Evolutionary conservation across 2,329 filamentous ascomycete species (phyloP), one percentile per base, ranked within the genome.

Genomic region (Microcyclospora tardicrescens): DNA sequence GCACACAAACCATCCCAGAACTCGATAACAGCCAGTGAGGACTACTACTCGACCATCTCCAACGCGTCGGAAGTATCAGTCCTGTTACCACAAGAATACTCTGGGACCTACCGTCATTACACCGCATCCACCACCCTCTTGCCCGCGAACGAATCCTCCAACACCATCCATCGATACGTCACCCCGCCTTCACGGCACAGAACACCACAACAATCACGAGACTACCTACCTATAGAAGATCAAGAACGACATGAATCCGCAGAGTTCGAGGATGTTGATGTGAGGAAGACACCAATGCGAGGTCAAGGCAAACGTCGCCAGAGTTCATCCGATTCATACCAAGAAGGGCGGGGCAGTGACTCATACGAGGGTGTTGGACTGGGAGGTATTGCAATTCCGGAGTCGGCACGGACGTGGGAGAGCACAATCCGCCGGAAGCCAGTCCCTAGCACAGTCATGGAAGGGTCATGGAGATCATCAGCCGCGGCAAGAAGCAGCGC

Each of bases 11-110:
- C 50, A n/a, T 69, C 66, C 2, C 58, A 64, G 44, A 65, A 65
- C 45, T 67, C 63, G 47, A 60, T 69, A 44, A 60, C 65, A 31
- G 67, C 64, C 16, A 67, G 63, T 14, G 65, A 69, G 51, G 65
- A 68, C 52, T 71, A 67, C 59, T 69, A 66, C 55, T 68, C 64
- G 42, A n/a, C 14, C 12, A 53, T 67, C 39, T 64, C 63, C 32
- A 61, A 61, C 38, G 50, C 55, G 37, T 45, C 46, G 19, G 19
- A 24, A 8, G 19, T 16, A 63, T 63, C 36, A 61, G 53, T 43
- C 53, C 51, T 29, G 43, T 45, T 43, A 45, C 48, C 14, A 24
- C 19, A 24, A 24, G 19, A 24, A 8, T 8, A 24, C 19, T 43
- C 48, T 13, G 48, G 55, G 53, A 24, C 19, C 19, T 24, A 24